Conservation (phyloP, 805 yeast species). For the Barnettozyma populi region DNA sequence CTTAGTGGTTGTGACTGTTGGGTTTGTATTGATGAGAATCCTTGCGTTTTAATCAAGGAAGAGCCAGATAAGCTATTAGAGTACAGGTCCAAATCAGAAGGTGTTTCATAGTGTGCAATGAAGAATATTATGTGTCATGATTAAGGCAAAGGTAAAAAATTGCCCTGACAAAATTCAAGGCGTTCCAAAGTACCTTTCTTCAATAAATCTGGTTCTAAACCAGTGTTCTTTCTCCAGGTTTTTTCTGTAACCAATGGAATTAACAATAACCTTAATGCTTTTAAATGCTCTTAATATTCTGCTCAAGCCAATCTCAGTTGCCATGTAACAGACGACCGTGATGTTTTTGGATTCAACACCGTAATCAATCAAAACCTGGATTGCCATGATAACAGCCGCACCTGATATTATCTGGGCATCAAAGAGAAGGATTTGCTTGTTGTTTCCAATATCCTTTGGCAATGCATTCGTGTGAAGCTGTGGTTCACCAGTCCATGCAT, state of each 20-base stretch:
- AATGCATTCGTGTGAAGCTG: conserved; percentile 77
- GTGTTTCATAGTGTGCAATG: too few relatives aligned
- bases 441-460: conserved; percentile 38
- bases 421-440: conserved; percentile 53
- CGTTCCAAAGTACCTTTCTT: conserved; percentile 74
- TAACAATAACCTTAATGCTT: conserved; percentile 61
- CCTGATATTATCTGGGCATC: conserved; percentile 91
- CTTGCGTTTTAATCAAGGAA: conserved; percentile 41
- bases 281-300: conserved; percentile 67
- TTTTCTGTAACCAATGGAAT: conserved; percentile 48
- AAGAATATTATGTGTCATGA: too few relatives aligned
- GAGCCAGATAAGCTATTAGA: background rate
- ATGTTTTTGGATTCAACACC: conserved; percentile 59
- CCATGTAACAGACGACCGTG: conserved; percentile 61
- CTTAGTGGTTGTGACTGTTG: conserved; percentile 66
- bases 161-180: background rate
- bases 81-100: background rate
- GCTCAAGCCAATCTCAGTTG: conserved; percentile 73
- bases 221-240: conserved; percentile 49
- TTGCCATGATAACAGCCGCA: conserved; percentile 92
- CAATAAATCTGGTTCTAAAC: conserved; percentile 66
- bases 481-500: conserved; percentile 89
- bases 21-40: conserved; percentile 64
- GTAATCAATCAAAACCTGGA: conserved; percentile 81
- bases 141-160: too few relatives aligned